Evolutionary conservation across 768 basidiomycete genomes (phyloP).

Genomic region (Leccinum boreale): DNA sequence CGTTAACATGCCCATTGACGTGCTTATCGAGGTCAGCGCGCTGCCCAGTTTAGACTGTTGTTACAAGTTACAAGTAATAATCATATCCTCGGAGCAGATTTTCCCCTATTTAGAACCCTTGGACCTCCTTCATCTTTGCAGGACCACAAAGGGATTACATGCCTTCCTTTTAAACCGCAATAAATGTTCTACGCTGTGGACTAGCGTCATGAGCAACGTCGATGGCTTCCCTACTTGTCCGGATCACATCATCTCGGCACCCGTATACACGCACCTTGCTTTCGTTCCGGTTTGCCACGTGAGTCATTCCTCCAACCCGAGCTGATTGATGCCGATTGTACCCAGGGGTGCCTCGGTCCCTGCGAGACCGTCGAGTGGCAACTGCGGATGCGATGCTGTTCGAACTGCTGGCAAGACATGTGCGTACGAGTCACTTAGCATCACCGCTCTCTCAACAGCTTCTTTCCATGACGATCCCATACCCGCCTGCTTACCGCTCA

Average conservation of each 20-base stretch:
- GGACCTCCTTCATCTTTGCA: constrained; percentile 32
- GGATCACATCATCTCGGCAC: constrained; percentile 23
- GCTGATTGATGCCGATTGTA: neutral
- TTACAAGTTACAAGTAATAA: too few species aligned
- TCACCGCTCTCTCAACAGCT: neutral
- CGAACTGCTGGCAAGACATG: constrained; percentile 6
- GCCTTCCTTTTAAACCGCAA: constrained; percentile 11
- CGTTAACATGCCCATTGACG: constrained; percentile 11
- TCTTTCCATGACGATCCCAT: constrained; percentile 1
- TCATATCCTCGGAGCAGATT: neutral
- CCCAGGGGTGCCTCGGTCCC: constrained; percentile 6
- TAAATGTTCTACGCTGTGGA: constrained; percentile 24
- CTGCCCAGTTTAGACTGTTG: neutral
- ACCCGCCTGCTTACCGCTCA: too few species aligned
- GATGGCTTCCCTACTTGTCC: constrained; percentile 26
- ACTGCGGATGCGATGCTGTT: constrained; percentile 12
- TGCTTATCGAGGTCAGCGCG: constrained; percentile 12
- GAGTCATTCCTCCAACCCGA: neutral
- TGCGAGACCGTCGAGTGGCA: constrained; percentile 9
- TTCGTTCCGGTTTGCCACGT: constrained; percentile 32
- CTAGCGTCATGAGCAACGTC: constrained; percentile 19
- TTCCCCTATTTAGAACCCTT: constrained; percentile 22
- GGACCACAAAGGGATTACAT: constrained; percentile 30
- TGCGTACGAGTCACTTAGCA: neutral
- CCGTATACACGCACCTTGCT: constrained; percentile 23